These are phyloP conservation scores for Calonectria honghensis DNA, from an alignment of 2,329 filamentous ascomycete genomes.

Conservation along the genomic window DNA sequence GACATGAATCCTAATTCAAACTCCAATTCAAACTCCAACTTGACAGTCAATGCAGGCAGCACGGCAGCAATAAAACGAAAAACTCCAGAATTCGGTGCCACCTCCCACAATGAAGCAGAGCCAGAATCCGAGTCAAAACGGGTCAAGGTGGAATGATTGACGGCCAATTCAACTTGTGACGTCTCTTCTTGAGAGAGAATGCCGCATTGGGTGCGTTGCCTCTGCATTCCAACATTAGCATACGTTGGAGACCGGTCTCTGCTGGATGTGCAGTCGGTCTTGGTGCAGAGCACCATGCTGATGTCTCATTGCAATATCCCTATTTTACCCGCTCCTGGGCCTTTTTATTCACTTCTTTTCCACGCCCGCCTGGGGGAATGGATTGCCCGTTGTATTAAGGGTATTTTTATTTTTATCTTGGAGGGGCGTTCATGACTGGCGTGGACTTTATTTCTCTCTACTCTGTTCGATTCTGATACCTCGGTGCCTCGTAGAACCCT, in stretches of 20 bases:
- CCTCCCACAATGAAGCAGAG: conserved; percentile 65
- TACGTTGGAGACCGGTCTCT: conserved; percentile 48
- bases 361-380: background rate
- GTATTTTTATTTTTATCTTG: conserved; percentile 32
- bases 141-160: conserved; percentile 68
- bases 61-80: conserved; percentile 69
- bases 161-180: background rate
- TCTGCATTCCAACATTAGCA: conserved; percentile 36
- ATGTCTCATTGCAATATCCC: conserved; percentile 11
- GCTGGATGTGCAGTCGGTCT: conserved; percentile 42
- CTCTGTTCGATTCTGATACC: conserved; percentile 46
- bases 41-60: conserved; percentile 48
- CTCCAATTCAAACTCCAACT: conserved; percentile 41
- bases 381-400: conserved; percentile 10
- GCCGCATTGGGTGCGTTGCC: conserved; percentile 30
- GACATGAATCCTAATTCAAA: conserved; percentile 60
- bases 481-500: conserved; percentile 32
- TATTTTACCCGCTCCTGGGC: background rate
- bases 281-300: conserved; percentile 29
- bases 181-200: conserved; percentile 39
- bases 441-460: conserved; percentile 37
- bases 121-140: conserved; percentile 70
- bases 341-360: conserved; percentile 28
- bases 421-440: conserved; percentile 38
- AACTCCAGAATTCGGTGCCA: conserved; percentile 70